These are phyloP conservation scores for Orobanche coerulescens DNA, from an alignment of 257 asterid species.

Conservation along the genomic window DNA sequence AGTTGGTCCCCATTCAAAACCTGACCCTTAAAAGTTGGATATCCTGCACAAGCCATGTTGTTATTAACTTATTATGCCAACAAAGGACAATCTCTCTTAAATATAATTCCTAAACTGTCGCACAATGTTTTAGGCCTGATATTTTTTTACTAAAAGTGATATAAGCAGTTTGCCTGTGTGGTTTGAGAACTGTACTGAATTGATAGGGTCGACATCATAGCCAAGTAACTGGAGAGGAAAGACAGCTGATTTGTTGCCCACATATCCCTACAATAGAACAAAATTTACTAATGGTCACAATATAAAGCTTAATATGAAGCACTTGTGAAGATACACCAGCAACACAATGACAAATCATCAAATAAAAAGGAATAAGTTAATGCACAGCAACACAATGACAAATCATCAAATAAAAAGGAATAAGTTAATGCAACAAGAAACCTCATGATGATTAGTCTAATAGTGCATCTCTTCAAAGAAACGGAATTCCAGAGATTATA, in stretches of 20 bases:
- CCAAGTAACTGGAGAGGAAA: conserved; percentile 94
- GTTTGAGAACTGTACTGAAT: conserved; percentile 97
- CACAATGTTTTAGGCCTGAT: conserved; percentile 39
- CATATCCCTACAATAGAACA: conserved; percentile 61
- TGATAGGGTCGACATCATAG: conserved; percentile 90
- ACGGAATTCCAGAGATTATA: background rate
- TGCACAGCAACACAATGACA: background rate
- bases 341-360: background rate
- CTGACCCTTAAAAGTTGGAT: conserved; percentile 95
- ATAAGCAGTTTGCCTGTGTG: conserved; percentile 95
- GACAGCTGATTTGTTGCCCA: conserved; percentile 97
- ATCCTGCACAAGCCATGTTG: conserved; percentile 51
- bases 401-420: background rate
- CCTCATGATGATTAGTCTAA: background rate
- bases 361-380: background rate
- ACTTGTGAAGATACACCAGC: conserved; percentile 1
- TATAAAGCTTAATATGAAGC: conserved; percentile 14
- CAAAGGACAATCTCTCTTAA: background rate
- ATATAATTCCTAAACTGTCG: conserved; percentile 29
- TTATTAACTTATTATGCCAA: conserved; percentile 24
- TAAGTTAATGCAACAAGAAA: background rate
- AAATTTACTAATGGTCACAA: background rate
- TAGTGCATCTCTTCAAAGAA: background rate
- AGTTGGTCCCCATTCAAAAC: conserved; percentile 90
- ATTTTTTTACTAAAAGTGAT: conserved; percentile 33